Evolutionary conservation across 495 filamentous ascomycete genomes (phyloP).

Genomic region (Xylaria flabelliformis): DNA sequence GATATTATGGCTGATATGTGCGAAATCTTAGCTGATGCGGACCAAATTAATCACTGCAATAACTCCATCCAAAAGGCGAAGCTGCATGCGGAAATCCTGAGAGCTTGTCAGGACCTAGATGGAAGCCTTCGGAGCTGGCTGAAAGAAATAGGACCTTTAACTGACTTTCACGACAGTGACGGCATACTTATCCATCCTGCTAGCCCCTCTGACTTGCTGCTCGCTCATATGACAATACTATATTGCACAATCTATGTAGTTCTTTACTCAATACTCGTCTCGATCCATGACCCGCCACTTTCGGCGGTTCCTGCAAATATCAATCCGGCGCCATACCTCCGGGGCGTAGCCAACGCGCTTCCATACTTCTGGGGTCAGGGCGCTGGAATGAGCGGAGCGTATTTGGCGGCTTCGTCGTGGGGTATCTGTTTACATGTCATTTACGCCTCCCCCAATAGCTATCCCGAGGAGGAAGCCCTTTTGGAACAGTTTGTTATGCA

Average conservation of each 20-base stretch:
- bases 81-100: background rate
- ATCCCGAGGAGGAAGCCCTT: constrained; percentile 7
- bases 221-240: constrained; percentile 23
- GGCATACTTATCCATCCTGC: background rate
- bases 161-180: background rate
- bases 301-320: constrained; percentile 1
- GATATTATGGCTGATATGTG: constrained; percentile 38
- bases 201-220: background rate
- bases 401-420: constrained; percentile 17
- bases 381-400: constrained; percentile 17
- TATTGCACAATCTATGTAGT: constrained; percentile 9
- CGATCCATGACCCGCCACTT: constrained; percentile 10
- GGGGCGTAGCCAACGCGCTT: constrained; percentile 16
- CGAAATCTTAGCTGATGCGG: constrained; percentile 31
- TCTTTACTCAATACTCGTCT: constrained; percentile 14
- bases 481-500: constrained; percentile 14
- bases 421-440: constrained; percentile 7
- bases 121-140: constrained; percentile 16
- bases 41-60: constrained; percentile 26
- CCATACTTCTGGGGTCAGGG: constrained; percentile 20
- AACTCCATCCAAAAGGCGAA: constrained; percentile 11
- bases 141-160: constrained; percentile 3
- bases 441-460: constrained; percentile 10
- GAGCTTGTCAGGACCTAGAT: constrained; percentile 10
- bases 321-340: background rate